Base-by-base conservation (phyloP, 192 early-diverging fungal genomes). In the Mortierella alpina region DNA sequence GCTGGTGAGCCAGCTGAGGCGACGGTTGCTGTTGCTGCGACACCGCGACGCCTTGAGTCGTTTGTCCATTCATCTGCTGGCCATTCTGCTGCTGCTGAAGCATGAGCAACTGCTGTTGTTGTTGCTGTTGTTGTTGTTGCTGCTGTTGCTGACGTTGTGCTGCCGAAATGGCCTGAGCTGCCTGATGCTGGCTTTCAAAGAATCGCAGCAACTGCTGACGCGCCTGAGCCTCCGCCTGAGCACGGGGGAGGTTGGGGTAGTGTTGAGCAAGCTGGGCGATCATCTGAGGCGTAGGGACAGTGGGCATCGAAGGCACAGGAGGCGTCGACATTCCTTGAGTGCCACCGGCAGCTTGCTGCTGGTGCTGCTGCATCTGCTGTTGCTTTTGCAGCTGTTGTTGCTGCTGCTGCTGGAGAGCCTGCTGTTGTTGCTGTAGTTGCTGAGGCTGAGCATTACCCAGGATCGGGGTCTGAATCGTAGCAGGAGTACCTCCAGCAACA, bases 381-480 rank as follows among this genome's bases (percentile, higher is more conserved):
- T 73, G 65, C 8, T 82, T 31, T 18, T 82, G 78, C 20, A 59
- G 66, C 46, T 72, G 74, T 15, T 68, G 60, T 7, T 64, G 63
- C 22, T 59, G 41, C 13, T 70, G 68, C 2, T 66, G 62, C 7
- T 59, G 53, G 31, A 31, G 31, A 31, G 31, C 31, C 54, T 68
- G 68, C 7, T 72, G 70, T 18, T 73, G 72, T 31, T 66, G 62
- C n/a, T 83, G 59, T 17, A 65, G 68, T 54, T 80, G 70, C 41
- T 86, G 82, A 9, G 82, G 73, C 68, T 83, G 82, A 31, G 72
- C 60, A 50, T 83, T 70, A 15, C 66, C 70, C 77, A 80, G 68
- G 46, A 75, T 67, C 2, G 73, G 72, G 31, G 77, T 80, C 46
- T 80, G 77, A 9, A 66, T 55, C 13, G 67, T 54, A 6, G 52